Evolutionary conservation across 78 protist genomes (phyloP).

Genomic region (Mantamonas sphyraenae): DNA sequence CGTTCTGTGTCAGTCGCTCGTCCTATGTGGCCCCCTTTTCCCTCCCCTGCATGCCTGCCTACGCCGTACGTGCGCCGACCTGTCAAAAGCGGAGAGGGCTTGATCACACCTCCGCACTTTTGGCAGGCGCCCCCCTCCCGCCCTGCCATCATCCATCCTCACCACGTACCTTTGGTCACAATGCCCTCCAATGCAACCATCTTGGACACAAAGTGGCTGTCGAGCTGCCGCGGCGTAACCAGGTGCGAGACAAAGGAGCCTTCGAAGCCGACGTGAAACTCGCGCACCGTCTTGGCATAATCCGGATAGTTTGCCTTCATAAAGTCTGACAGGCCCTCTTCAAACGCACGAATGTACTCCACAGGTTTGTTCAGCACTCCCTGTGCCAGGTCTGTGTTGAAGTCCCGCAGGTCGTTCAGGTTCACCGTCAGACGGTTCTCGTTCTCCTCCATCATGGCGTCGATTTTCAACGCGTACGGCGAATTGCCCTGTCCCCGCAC

Average conservation of each 20-base stretch:
- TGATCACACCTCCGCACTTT: too few relatives aligned
- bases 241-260: conserved; percentile 83
- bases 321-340: conserved; percentile 31
- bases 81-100: too few relatives aligned
- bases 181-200: conserved; percentile 94
- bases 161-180: conserved; percentile 89
- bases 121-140: too few relatives aligned
- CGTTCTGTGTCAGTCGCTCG: not conserved
- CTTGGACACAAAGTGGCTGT: conserved; percentile 47
- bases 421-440: conserved; percentile 25
- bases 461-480: not conserved
- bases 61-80: too few relatives aligned
- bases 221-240: conserved; percentile 89
- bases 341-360: conserved; percentile 22
- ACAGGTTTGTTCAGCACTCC: conserved; percentile 11
- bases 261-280: conserved; percentile 63
- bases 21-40: too few relatives aligned
- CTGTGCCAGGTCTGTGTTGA: not conserved
- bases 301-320: not conserved
- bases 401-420: conserved; percentile 28
- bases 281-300: not conserved
- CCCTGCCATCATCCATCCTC: too few relatives aligned
- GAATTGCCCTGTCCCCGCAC: not conserved
- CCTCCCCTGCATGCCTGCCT: too few relatives aligned
- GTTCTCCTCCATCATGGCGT: not conserved